These are phyloP conservation scores for Asterionellopsis glacialis DNA, from an alignment of 108 stramenopile genomes.

Conservation along the genomic window DNA sequence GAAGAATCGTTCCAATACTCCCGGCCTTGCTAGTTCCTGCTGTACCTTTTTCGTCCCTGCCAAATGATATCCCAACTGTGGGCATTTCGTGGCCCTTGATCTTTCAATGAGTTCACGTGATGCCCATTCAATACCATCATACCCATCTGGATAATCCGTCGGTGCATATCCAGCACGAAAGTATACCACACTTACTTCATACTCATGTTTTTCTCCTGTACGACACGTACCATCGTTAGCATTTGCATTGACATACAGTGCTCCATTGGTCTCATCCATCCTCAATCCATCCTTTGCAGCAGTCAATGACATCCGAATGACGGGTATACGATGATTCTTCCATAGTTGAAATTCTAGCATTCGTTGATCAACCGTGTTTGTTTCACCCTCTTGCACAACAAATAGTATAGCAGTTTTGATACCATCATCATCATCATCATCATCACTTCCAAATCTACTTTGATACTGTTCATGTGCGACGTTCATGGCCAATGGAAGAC, in stretches of 20 bases:
- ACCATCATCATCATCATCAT: too few species aligned
- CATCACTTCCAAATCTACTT: too few species aligned
- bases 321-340: conserved; percentile 72
- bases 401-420: conserved; percentile 69
- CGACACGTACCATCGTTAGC: conserved; percentile 6
- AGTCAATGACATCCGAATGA: conserved; percentile 74
- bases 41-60: conserved; percentile 98
- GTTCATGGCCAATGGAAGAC: conserved; percentile 67
- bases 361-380: conserved; percentile 96
- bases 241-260: conserved; percentile 18
- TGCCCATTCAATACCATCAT: conserved; percentile 84
- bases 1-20: conserved; percentile 86
- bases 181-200: conserved; percentile 88
- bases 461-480: conserved; percentile 70
- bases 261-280: conserved; percentile 43
- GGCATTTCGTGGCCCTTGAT: conserved; percentile 89
- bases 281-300: conserved; percentile 22
- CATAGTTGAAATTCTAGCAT: conserved; percentile 85
- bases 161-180: conserved; percentile 96
- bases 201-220: too few species aligned
- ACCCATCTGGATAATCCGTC: conserved; percentile 82
- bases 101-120: conserved; percentile 79
- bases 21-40: conserved; percentile 86
- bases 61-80: conserved; percentile 90
- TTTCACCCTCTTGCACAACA: conserved; percentile 94